phyloP scores from a whole-genome alignment of 2,329 filamentous ascomycete species.

The Ascochyta koolunga region DNA sequence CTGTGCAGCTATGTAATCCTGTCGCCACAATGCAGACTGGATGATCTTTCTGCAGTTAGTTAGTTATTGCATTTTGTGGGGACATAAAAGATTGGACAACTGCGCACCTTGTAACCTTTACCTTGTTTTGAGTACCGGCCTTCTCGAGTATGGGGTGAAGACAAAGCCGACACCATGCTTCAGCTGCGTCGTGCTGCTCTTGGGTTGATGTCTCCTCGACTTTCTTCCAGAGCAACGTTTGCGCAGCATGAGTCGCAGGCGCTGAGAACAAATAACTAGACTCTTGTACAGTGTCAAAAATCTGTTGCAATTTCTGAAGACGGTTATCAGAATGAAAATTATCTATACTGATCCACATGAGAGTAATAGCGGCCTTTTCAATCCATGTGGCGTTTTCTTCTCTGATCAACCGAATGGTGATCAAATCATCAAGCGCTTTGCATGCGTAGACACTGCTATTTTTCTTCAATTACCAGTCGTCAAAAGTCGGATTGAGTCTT shows the following conservation, averaged over 20 bases:
- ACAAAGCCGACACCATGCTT: slow-evolving; percentile 74
- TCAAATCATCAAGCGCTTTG: slow-evolving; percentile 66
- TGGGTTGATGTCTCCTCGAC: slow-evolving; percentile 66
- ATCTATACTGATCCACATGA: slow-evolving; percentile 68
- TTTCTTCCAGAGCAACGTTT: slow-evolving; percentile 80
- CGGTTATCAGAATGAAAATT: slow-evolving; percentile 47
- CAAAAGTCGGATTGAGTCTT: not conserved
- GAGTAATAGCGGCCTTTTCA: slow-evolving; percentile 71
- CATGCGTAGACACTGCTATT: slow-evolving; percentile 48
- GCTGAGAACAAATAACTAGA: slow-evolving; percentile 59
- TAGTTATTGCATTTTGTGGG: not conserved
- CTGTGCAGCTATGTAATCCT: slow-evolving; percentile 61
- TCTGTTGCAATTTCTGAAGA: slow-evolving; percentile 49
- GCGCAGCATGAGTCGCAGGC: slow-evolving; percentile 69
- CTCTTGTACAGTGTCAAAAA: slow-evolving; percentile 56
- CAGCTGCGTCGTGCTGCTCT: slow-evolving; percentile 60
- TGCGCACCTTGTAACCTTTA: slow-evolving; percentile 69
- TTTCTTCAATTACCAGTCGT: not conserved
- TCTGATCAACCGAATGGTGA: slow-evolving; percentile 62
- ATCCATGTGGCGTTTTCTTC: slow-evolving; percentile 64
- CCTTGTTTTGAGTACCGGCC: slow-evolving; percentile 68
- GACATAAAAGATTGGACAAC: not conserved
- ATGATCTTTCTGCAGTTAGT: slow-evolving; percentile 69
- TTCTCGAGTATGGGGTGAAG: slow-evolving; percentile 70
- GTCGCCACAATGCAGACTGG: slow-evolving; percentile 67